phyloP scores from a whole-genome alignment of 495 filamentous ascomycete genomes.

The Penicillium soppii region DNA sequence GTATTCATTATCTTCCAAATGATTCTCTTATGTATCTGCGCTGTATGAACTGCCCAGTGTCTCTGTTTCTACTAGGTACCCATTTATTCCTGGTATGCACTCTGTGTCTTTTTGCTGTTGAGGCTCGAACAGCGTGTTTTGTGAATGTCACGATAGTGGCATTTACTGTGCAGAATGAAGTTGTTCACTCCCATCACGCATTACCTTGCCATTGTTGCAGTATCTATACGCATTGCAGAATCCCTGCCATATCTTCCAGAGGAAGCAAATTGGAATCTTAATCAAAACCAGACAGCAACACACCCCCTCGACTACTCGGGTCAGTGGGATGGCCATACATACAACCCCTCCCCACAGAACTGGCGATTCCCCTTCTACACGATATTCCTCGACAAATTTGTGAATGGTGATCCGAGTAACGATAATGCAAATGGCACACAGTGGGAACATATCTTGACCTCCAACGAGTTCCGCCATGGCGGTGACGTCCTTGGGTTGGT shows the following conservation, averaged over 20 bases:
- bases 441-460: conserved; percentile 38
- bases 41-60: conserved; percentile 3
- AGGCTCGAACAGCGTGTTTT: conserved; percentile 11
- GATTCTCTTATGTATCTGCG: conserved; percentile 3
- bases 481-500: conserved; percentile 34
- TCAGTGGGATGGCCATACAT: conserved; percentile 34
- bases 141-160: conserved; percentile 12
- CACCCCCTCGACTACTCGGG: conserved; percentile 35
- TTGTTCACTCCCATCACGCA: conserved; percentile 5
- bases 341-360: conserved; percentile 35
- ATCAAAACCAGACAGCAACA: conserved; percentile 27
- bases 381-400: conserved; percentile 36
- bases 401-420: conserved; percentile 40
- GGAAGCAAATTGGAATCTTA: conserved; percentile 36
- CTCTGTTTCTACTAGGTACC: conserved; percentile 5
- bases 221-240: conserved; percentile 11
- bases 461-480: conserved; percentile 38
- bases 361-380: conserved; percentile 43
- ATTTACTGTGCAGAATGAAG: conserved; percentile 12
- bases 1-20: conserved; percentile 11
- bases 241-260: conserved; percentile 25
- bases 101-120: conserved; percentile 4
- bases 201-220: conserved; percentile 14
- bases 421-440: conserved; percentile 38
- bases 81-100: conserved; percentile 8